phyloP scores from a whole-genome alignment of 1,284 basidiomycete species.

The Fomitopsis schrenkii region DNA sequence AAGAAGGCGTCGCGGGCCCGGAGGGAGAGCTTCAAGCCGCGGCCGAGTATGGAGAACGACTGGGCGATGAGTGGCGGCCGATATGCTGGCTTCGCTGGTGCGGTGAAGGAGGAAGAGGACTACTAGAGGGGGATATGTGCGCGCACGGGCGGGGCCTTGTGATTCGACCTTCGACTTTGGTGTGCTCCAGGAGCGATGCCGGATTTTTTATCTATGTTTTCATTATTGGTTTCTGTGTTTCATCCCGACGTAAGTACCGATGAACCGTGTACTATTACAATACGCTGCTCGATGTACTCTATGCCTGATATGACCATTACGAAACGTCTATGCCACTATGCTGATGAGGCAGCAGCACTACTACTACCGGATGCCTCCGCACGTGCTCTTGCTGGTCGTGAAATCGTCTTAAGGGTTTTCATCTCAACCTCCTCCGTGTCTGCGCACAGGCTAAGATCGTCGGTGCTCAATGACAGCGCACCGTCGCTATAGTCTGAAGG shows the following conservation, averaged over 20 bases:
- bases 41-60: conserved; percentile 57
- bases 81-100: conserved; percentile 28
- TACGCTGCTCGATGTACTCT: background rate
- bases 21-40: conserved; percentile 75
- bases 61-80: conserved; percentile 16
- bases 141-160: background rate
- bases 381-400: background rate
- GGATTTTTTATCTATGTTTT: conserved; percentile 4
- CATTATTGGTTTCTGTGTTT: background rate
- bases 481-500: background rate
- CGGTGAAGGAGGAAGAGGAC: conserved; percentile 31
- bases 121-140: conserved; percentile 12
- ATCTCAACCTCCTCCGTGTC: background rate
- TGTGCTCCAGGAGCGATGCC: background rate
- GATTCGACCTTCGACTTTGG: background rate
- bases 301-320: background rate
- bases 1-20: conserved; percentile 46
- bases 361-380: background rate
- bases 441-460: background rate
- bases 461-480: background rate
- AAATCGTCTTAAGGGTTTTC: background rate
- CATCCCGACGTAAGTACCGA: background rate
- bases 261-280: background rate
- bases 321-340: background rate
- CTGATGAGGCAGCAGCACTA: background rate